Conservation (phyloP, 169 alveolate species). For the Eimeria acervulina region DNA sequence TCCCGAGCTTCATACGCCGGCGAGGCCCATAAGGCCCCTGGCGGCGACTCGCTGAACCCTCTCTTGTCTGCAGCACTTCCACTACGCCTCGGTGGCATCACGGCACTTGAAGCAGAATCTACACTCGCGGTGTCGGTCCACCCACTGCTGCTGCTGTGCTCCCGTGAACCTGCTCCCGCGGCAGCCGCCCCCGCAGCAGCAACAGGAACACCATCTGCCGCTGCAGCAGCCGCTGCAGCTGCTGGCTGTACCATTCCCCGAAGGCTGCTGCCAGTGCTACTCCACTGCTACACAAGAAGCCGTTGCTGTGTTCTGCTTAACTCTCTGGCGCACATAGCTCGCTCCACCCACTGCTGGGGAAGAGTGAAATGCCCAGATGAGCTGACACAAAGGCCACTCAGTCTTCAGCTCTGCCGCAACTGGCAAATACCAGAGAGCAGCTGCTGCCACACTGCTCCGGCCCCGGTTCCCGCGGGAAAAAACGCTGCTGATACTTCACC, state of each 20-base stretch:
- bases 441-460: slow-evolving; percentile 20
- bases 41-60: slow-evolving; percentile 17
- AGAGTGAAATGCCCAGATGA: slow-evolving; percentile 30
- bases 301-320: slow-evolving; percentile 10
- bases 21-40: slow-evolving; percentile 47
- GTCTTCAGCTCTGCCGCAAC: background rate
- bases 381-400: background rate
- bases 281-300: slow-evolving; percentile 6
- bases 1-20: slow-evolving; percentile 51
- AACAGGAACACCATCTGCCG: slow-evolving; percentile 1
- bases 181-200: slow-evolving; percentile 54
- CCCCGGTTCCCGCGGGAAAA: too few relatives aligned
- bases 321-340: slow-evolving; percentile 49
- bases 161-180: slow-evolving; percentile 63
- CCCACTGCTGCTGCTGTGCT: slow-evolving; percentile 68
- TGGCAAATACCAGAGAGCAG: background rate
- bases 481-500: background rate
- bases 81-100: slow-evolving; percentile 55
- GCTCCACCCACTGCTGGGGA: slow-evolving; percentile 8
- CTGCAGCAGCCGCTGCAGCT: slow-evolving; percentile 72
- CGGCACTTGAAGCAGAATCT: slow-evolving; percentile 47
- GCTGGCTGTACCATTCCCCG: slow-evolving; percentile 74
- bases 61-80: slow-evolving; percentile 14
- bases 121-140: slow-evolving; percentile 70
- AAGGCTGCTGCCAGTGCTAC: slow-evolving; percentile 56